Evolutionary conservation across 2,329 filamentous ascomycete genomes (phyloP), one percentile per base, ranked within the genome.

Genomic region (Coniochaeta pulveracea): DNA sequence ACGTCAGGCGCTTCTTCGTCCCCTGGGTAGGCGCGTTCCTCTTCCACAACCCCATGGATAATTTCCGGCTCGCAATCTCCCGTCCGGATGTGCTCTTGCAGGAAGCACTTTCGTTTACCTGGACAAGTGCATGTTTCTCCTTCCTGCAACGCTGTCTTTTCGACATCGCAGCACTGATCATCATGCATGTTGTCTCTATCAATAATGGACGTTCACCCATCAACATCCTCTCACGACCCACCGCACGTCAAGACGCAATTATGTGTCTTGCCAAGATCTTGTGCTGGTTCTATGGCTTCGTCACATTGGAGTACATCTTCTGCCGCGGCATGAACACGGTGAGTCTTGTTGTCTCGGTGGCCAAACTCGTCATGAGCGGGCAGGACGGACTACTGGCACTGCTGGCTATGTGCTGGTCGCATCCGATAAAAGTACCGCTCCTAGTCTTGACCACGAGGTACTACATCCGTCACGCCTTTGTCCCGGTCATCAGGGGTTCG

Each of bases 31-130:
- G 47, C 4, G 40, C 49, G 15, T 55, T 51, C 19, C 31, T 51
- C 10, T 50, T 50, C 41, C 35, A 41, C 37, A 42, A 43, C 15
- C 55, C 55, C 9, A 44, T 54, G 34, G 54, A 50, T 18, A 45
- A 46, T 38, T 49, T 60, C 41, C 59, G 55, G 34, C 44, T 55
- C 26, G 58, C 51, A n/a, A 43, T 43, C 10, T 52, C 52, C 19
- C 47, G 47, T 19, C 59, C 57, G 5, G 54, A 54, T 36, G 43
- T 52, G 6, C 57, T 59, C 26, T 33, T 61, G 11, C 45, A 45
- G 15, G 43, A 46, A 16, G 42, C 45, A 22, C 38, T 54, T 19
- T 39, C 39, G 14, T 38, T 36, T 9, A 28, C 38, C 3, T 43
- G 42, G 39, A 11, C 26, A 19, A 34, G 32, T 25, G 36, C 39